Evolutionary conservation across 306 rosid species (phyloP).

Genomic region (Sechiopsis laciniata): DNA sequence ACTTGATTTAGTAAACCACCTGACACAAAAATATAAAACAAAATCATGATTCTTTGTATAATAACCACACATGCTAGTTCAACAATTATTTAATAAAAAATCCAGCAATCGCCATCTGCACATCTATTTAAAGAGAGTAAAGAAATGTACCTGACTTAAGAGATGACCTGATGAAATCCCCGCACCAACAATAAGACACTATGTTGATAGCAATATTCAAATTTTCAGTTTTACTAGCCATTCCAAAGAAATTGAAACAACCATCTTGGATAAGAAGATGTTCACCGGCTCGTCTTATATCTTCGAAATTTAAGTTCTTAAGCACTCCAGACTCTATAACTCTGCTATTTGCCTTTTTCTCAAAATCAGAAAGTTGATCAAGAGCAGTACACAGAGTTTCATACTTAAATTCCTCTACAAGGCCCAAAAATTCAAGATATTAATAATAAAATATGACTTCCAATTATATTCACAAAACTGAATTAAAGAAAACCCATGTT

Average conservation of each 20-base stretch:
- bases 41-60: no score
- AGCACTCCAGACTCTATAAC: slow-evolving; percentile 84
- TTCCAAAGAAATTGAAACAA: slow-evolving; percentile 68
- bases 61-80: no score
- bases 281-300: slow-evolving; percentile 89
- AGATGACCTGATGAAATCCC: slow-evolving; percentile 83
- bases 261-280: slow-evolving; percentile 82
- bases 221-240: slow-evolving; percentile 48
- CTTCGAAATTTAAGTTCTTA: slow-evolving; percentile 82
- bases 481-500: neutral
- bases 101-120: neutral
- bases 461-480: neutral
- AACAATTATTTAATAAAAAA: no score
- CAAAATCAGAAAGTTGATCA: slow-evolving; percentile 75
- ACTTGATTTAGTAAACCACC: slow-evolving; percentile 62
- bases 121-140: neutral
- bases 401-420: slow-evolving; percentile 63
- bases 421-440: slow-evolving; percentile 21
- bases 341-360: slow-evolving; percentile 75
- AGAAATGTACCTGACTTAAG: slow-evolving; percentile 68
- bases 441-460: slow-evolving; percentile 19
- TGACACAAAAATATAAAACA: slow-evolving; percentile 24
- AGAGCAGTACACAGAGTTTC: slow-evolving; percentile 54
- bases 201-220: slow-evolving; percentile 67
- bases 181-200: slow-evolving; percentile 98